These are phyloP conservation scores for Usnea hakonensis DNA, from an alignment of 495 filamentous ascomycete genomes.

Conservation along the genomic window DNA sequence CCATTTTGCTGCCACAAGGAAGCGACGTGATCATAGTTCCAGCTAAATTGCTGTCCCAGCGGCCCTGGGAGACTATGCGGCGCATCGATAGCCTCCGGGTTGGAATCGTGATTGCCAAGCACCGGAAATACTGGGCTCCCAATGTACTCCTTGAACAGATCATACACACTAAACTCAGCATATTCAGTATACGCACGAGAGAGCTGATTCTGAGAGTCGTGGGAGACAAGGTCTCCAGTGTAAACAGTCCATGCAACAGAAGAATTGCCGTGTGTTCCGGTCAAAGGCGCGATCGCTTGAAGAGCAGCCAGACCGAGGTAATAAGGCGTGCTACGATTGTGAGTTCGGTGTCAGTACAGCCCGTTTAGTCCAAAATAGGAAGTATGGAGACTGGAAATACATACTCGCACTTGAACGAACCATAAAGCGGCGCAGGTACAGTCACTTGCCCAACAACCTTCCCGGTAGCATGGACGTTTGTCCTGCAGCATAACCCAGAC, in stretches of 20 bases:
- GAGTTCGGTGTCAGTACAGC: no score
- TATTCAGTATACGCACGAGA: slow-evolving; percentile 45
- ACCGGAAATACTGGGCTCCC: slow-evolving; percentile 47
- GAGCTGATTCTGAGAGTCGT: slow-evolving; percentile 41
- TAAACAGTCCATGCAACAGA: slow-evolving; percentile 46
- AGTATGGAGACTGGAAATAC: no score
- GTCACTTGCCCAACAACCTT: slow-evolving; percentile 27
- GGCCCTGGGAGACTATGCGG: slow-evolving; percentile 45
- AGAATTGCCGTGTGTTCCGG: slow-evolving; percentile 40
- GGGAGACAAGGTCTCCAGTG: slow-evolving; percentile 50
- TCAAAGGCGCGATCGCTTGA: slow-evolving; percentile 49
- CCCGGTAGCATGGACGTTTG: slow-evolving; percentile 34
- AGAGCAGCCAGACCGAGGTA: slow-evolving; percentile 50
- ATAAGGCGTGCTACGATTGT: slow-evolving; percentile 52
- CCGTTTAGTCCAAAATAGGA: no score
- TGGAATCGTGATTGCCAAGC: slow-evolving; percentile 51
- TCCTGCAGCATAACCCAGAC: slow-evolving; percentile 45
- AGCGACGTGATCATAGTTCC: slow-evolving; percentile 49
- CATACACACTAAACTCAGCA: slow-evolving; percentile 42
- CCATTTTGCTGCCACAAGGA: slow-evolving; percentile 44
- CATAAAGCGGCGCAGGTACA: slow-evolving; percentile 47
- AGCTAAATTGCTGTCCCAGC: slow-evolving; percentile 48
- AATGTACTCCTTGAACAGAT: slow-evolving; percentile 49
- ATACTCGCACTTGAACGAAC: slow-evolving; percentile 49
- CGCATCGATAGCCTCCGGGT: slow-evolving; percentile 43